A percentile compares a stretch with the other conserved stretches of the same genome.
phyloP scores from a whole-genome alignment of 192 early-diverging fungal genomes.

The Endogone sp. region DNA sequence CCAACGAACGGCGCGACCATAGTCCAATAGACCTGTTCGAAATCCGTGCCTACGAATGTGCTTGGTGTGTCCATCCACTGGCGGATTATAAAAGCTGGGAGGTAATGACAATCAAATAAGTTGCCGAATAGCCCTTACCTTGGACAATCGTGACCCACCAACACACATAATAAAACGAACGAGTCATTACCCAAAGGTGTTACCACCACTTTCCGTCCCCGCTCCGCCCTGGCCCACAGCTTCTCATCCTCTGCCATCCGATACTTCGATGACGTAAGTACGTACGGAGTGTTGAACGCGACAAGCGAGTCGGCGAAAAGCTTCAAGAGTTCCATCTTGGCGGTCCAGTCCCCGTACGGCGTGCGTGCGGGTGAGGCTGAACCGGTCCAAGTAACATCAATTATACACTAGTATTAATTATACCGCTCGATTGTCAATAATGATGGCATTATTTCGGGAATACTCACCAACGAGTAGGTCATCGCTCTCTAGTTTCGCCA shows the following conservation, averaged over 20 bases:
- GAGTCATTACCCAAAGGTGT: neutral
- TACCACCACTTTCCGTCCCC: neutral
- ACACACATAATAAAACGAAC: neutral
- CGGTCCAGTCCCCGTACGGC: neutral
- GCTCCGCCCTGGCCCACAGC: neutral
- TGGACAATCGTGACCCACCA: neutral
- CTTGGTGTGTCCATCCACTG: neutral
- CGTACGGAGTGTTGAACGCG: neutral
- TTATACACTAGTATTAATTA: too few species aligned
- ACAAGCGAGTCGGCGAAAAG: neutral
- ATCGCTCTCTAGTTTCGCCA: neutral
- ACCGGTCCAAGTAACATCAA: too few species aligned
- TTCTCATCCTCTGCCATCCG: neutral
- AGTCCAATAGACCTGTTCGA: neutral
- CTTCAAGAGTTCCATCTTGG: neutral
- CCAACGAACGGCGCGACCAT: neutral
- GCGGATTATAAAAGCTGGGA: neutral
- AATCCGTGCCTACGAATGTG: neutral
- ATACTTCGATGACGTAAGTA: neutral
- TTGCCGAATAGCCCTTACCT: neutral
- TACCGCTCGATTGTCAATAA: too few species aligned
- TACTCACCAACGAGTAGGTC: neutral
- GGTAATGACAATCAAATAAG: neutral
- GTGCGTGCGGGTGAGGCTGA: neutral
- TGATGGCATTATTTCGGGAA: neutral